phyloP scores from a whole-genome alignment of 768 basidiomycete species.

The Suillus weaverae region DNA sequence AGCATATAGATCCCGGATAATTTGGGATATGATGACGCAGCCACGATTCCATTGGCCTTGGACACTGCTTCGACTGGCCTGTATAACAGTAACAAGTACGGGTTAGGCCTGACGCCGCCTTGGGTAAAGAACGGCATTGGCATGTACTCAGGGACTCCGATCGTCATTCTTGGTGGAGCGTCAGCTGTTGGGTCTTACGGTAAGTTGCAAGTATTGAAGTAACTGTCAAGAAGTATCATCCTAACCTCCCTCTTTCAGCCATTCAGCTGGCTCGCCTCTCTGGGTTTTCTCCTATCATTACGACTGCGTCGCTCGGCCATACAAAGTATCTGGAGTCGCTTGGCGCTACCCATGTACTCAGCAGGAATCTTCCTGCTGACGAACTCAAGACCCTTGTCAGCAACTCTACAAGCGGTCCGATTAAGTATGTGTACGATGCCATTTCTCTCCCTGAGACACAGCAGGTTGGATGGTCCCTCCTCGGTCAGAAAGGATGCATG shows the following conservation, averaged over 20 bases:
- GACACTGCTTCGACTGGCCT: slow-evolving; percentile 50
- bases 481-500: slow-evolving; percentile 37
- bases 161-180: slow-evolving; percentile 50
- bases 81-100: slow-evolving; percentile 37
- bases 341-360: slow-evolving; percentile 43
- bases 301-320: slow-evolving; percentile 36
- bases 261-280: slow-evolving; percentile 42
- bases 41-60: slow-evolving; percentile 48
- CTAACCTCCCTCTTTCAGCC: slow-evolving; percentile 18
- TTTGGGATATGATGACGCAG: slow-evolving; percentile 43
- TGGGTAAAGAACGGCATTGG: slow-evolving; percentile 32
- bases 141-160: slow-evolving; percentile 41
- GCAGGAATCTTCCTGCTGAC: slow-evolving; percentile 23
- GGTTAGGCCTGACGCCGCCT: slow-evolving; percentile 40
- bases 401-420: slow-evolving; percentile 24
- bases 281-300: slow-evolving; percentile 43
- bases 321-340: slow-evolving; percentile 32
- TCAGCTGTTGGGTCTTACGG: slow-evolving; percentile 50
- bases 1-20: slow-evolving; percentile 43
- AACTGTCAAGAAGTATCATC: slow-evolving; percentile 4
- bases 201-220: slow-evolving; percentile 19
- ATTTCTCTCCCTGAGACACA: slow-evolving; percentile 38
- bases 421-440: slow-evolving; percentile 31
- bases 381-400: slow-evolving; percentile 21
- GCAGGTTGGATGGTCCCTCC: slow-evolving; percentile 28